These are phyloP conservation scores for Paraurostyla sp. DNA, from an alignment of 73 alveolate genomes.

Conservation along the genomic window DNA sequence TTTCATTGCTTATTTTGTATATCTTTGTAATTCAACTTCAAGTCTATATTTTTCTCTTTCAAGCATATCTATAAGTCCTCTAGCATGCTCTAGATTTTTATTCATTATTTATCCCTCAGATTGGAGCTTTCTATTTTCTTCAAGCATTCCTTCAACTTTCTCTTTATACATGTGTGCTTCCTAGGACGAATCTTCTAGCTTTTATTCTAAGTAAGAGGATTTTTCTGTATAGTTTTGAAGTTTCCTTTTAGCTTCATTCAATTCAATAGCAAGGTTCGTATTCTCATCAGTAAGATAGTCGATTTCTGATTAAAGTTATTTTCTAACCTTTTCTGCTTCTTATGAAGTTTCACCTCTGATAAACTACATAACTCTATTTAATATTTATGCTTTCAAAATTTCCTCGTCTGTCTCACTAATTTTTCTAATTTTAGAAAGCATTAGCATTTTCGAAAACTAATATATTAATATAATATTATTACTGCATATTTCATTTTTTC, in stretches of 20 bases:
- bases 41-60: slow-evolving; percentile 58
- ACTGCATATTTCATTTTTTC: slow-evolving; percentile 40
- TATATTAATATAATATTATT: not conserved
- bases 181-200: slow-evolving; percentile 25
- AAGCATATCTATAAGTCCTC: slow-evolving; percentile 51
- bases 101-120: slow-evolving; percentile 40
- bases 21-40: slow-evolving; percentile 36
- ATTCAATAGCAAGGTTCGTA: slow-evolving; percentile 30
- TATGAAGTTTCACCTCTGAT: slow-evolving; percentile 34
- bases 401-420: not conserved
- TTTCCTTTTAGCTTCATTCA: slow-evolving; percentile 45
- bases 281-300: slow-evolving; percentile 43
- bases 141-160: slow-evolving; percentile 43
- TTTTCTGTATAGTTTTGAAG: slow-evolving; percentile 21
- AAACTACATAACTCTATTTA: slow-evolving; percentile 32
- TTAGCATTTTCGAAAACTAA: slow-evolving; percentile 31
- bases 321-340: slow-evolving; percentile 38
- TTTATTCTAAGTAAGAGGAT: slow-evolving; percentile 3
- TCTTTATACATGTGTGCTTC: slow-evolving; percentile 46
- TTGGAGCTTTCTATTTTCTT: slow-evolving; percentile 37
- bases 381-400: not conserved
- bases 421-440: not conserved
- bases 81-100: slow-evolving; percentile 52
- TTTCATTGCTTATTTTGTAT: slow-evolving; percentile 31
- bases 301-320: slow-evolving; percentile 27